Base-by-base conservation (phyloP, 2,329 filamentous ascomycete genomes). In the Aureobasidium pullulans region DNA sequence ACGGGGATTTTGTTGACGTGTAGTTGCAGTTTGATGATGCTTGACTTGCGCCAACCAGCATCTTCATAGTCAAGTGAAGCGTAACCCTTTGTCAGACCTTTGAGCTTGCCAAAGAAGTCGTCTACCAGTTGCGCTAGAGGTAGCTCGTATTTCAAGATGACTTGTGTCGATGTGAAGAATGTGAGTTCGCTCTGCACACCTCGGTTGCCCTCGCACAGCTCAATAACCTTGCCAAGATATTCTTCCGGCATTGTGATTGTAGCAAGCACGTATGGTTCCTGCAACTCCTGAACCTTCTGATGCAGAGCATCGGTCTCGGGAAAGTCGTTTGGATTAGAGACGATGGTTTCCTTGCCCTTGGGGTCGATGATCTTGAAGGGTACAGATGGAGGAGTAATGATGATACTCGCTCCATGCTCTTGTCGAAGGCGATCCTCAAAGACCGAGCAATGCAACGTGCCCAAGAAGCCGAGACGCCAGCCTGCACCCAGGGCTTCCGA, bases 401-500 rank as follows among this genome's bases (percentile, higher is more conserved):
- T 96, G 70, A 99, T 91, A 68, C 86, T 94, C 2, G 89, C 88
- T 5, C 93, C 94, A 68, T 99, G 92, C 72, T 99, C 94, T 73
- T 96, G 91, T 44, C 90, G 85, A 57, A 99, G 76, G 1, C 94
- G 88, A 73, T 99, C 94, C 74, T 99, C 92, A 67, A 99, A 99
- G 4, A 99, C 94, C n/a, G 92, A 97, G 75, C 94, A 97, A 72
- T 99, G 94, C 49, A 99, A 78, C 11, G 92, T 97, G n/a, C 94
- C 94, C 3, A 99, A 76, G 69, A 99, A 99, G 0, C 94, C 94
- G 10, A 99, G 77, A 47, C 94, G 86, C 87, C 94, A 99, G 2
- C 94, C 94, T 1, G 93, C 89, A 0, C 94, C 94, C 0, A 99
- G 79, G 0, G 94, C 94, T 69, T 97, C 91, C 0, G 92, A 96